Evolutionary conservation across 2,329 filamentous ascomycete genomes (phyloP).

Genomic region (Talaromyces piceae): DNA sequence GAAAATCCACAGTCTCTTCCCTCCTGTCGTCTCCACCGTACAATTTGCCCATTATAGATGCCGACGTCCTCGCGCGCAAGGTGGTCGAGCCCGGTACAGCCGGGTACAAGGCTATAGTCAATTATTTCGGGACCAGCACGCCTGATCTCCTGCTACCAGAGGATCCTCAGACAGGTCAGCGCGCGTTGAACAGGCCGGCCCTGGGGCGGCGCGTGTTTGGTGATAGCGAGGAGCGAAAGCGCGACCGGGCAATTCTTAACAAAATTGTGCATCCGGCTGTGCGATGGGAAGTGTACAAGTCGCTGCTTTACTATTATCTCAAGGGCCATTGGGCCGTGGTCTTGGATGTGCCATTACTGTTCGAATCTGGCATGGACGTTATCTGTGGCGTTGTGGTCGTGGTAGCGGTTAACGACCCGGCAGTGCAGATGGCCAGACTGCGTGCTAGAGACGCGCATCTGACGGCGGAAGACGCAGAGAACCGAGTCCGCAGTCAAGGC

Average conservation of each 20-base stretch:
- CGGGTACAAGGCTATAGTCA: conserved; percentile 75
- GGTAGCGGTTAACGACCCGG: conserved; percentile 73
- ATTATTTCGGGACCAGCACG: conserved; percentile 72
- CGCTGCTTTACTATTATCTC: conserved; percentile 65
- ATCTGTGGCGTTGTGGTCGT: conserved; percentile 82
- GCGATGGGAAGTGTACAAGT: conserved; percentile 68
- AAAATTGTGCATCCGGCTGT: conserved; percentile 90
- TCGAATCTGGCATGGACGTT: conserved; percentile 78
- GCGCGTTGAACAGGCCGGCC: conserved; percentile 76
- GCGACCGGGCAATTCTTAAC: conserved; percentile 72
- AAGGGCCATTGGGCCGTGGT: conserved; percentile 80
- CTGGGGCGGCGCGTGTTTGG: conserved; percentile 85
- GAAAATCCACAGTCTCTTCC: conserved; percentile 90
- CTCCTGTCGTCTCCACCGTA: conserved; percentile 75
- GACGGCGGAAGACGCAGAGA: conserved; percentile 75
- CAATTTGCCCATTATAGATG: conserved; percentile 84
- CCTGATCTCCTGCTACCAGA: conserved; percentile 71
- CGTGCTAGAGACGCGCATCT: conserved; percentile 69
- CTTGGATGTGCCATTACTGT: conserved; percentile 83
- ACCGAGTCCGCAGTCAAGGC: conserved; percentile 77
- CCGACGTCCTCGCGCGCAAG: conserved; percentile 82
- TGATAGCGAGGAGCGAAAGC: conserved; percentile 58
- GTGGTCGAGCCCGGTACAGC: conserved; percentile 88
- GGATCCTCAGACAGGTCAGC: conserved; percentile 45
- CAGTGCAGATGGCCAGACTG: conserved; percentile 73